Percentiles rank a stretch among this genome's conserved stretches.
Conservation (phyloP, 129 eudicot genomes). For the Artemisia tridentata region DNA sequence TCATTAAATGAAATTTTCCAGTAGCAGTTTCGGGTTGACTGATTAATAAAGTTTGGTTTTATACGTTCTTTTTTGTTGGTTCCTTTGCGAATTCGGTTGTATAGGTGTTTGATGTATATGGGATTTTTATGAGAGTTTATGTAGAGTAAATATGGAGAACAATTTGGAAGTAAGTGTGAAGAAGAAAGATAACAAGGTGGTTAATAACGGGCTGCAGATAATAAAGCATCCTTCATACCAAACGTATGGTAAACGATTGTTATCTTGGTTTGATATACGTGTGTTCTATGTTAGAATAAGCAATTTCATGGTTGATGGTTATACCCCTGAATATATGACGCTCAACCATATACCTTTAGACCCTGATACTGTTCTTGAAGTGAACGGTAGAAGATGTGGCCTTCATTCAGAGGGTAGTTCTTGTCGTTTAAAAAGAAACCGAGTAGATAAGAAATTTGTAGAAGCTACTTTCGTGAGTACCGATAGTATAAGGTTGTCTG, state of each 20-base stretch:
- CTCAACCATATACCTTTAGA: conserved; percentile 67
- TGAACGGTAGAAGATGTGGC: conserved; percentile 64
- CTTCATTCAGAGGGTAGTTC: conserved; percentile 63
- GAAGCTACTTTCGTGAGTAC: conserved; percentile 90
- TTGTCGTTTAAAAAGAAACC: conserved; percentile 54
- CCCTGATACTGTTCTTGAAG: conserved; percentile 80
- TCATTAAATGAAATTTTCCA: conserved; percentile 5
- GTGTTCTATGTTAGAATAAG: conserved; percentile 80
- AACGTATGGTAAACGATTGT: conserved; percentile 35
- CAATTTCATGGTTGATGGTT: conserved; percentile 60
- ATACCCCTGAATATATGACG: conserved; percentile 58
- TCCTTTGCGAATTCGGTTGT: conserved; percentile 22
- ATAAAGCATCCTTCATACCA: conserved; percentile 56
- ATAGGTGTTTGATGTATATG: conserved; percentile 18
- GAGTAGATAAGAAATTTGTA: conserved; percentile 73
- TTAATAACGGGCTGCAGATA: conserved; percentile 53
- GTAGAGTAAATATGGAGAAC: conserved; percentile 46
- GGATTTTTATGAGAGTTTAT: conserved; percentile 25
- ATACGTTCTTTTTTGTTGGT: conserved; percentile 22
- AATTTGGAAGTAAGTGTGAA: conserved; percentile 31
- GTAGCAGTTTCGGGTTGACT: not conserved
- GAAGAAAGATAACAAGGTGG: conserved; percentile 32
- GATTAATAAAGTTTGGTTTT: conserved; percentile 7
- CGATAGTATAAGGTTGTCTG: conserved; percentile 62
- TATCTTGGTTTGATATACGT: conserved; percentile 69